Evolutionary conservation across 305 asterid species (phyloP).

Genomic region (Ilex paraguariensis): DNA sequence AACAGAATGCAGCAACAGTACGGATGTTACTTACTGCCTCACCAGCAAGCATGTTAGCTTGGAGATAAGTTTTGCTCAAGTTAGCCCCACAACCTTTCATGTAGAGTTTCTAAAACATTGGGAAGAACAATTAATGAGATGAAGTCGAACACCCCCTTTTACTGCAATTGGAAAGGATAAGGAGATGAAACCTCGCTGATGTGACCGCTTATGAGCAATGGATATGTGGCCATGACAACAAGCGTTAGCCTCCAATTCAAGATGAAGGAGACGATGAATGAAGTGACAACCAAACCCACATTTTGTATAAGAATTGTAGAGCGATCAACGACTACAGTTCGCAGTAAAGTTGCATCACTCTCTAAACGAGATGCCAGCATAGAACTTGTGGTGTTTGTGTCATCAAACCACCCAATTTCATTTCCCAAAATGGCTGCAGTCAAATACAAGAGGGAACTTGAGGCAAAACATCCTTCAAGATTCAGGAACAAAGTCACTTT

Average conservation of each 20-base stretch:
- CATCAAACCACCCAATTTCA: constrained; percentile 97
- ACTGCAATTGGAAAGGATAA: not conserved
- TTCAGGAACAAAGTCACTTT: not conserved
- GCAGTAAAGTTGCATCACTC: constrained; percentile 77
- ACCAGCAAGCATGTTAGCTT: constrained; percentile 97
- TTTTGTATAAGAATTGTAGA: constrained; percentile 81
- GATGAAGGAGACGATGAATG: constrained; percentile 85
- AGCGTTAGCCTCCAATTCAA: constrained; percentile 98
- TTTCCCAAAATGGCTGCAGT: constrained; percentile 90
- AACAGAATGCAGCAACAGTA: constrained; percentile 90
- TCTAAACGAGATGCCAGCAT: constrained; percentile 88
- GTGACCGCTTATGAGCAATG: constrained; percentile 84
- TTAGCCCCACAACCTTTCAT: constrained; percentile 93
- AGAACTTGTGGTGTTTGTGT: constrained; percentile 65
- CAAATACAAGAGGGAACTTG: not conserved
- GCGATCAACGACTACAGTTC: constrained; percentile 89
- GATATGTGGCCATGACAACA: constrained; percentile 88
- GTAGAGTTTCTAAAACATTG: constrained; percentile 79
- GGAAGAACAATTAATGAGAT: constrained; percentile 9
- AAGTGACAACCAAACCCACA: constrained; percentile 70
- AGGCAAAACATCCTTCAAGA: not conserved
- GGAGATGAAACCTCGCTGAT: constrained; percentile 74
- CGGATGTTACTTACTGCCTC: constrained; percentile 98
- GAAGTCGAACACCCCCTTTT: not conserved
- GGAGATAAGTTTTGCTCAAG: constrained; percentile 89